These are phyloP conservation scores for Coniochaeta ligniaria DNA, from an alignment of 2,329 filamentous ascomycete genomes.

Conservation along the genomic window DNA sequence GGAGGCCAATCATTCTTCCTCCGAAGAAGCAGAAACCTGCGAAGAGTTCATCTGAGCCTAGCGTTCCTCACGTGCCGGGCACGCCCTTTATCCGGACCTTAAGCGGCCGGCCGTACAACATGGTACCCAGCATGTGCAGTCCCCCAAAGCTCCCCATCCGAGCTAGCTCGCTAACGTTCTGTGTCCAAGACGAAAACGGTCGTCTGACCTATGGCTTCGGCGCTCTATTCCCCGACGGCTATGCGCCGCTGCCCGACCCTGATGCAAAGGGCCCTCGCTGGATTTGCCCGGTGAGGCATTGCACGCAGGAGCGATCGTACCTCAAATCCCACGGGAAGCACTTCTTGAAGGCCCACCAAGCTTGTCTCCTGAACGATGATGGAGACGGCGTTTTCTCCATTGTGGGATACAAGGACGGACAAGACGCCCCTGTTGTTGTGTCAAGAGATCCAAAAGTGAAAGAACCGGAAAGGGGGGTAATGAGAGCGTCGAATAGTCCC, in stretches of 20 bases:
- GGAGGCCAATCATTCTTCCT: background rate
- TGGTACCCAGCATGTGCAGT: background rate
- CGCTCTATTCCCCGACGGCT: background rate
- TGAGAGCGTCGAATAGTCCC: too few relatives aligned
- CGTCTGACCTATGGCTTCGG: background rate
- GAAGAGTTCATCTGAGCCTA: background rate
- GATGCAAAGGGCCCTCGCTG: background rate
- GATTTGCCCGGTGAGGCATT: background rate
- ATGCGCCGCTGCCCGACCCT: background rate
- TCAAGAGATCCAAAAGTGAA: constrained; percentile 3
- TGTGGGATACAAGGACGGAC: constrained; percentile 6
- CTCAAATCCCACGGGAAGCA: background rate
- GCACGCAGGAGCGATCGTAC: background rate
- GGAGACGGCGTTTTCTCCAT: constrained; percentile 12
- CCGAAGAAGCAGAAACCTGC: background rate
- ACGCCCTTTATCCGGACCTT: background rate
- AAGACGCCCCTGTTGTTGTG: constrained; percentile 8
- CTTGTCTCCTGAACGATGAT: constrained; percentile 12
- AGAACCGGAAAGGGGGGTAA: too few relatives aligned
- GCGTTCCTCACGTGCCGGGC: background rate
- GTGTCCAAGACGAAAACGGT: background rate
- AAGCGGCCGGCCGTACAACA: background rate
- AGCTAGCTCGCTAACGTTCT: background rate
- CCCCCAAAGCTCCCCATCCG: background rate
- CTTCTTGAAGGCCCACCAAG: background rate